Base-by-base conservation (phyloP, 2,329 filamentous ascomycete genomes). In the Talaromyces amestolkiae region DNA sequence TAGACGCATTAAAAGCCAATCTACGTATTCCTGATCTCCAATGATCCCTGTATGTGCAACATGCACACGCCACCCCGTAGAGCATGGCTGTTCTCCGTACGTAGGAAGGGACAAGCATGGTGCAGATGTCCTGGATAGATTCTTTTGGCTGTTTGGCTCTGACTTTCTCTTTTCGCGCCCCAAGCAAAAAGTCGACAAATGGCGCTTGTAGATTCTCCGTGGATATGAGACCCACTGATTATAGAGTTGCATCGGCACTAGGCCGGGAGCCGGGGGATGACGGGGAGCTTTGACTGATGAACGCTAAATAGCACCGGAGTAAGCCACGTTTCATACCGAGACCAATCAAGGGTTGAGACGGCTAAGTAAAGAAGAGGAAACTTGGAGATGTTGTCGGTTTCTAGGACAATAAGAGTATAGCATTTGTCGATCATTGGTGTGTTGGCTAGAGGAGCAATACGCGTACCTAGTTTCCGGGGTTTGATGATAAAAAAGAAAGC, bases 201-300 rank as follows among this genome's bases (percentile, higher is more conserved):
- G 11, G 8, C 10, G 13, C 22, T 8, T 27, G 13, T 41, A 11
- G n/a, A 51, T 54, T 19, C 19, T 10, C 19, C 27, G 3, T 39
- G 19, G n/a, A 19, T 53, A 41, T 37, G 33, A 17, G 33, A 33
- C 39, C 19, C 45, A 62, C 33, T 51, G 59, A 61, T 61, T 51
- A 61, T 62, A 43, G 47, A 53, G 60, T 62, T 62, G 60, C 60
- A 54, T 62, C 47, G 35, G 24, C 35, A 54, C 51, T 39, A 56
- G n/a, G 27, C 47, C 7, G 47, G 24, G 22, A 47, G 45, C 45
- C 19, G 47, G 15, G 22, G 13, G 22, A 31, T 9, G 22, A 17
- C 35, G 33, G 45, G 43, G 59, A 51, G 31, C n/a, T 15, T 22
- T 2, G 13, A 37, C 22, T 17, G 15, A 39, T 2, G 11, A 51